These are phyloP conservation scores for Tylopilus sp. DNA, from an alignment of 1,284 basidiomycete genomes.

Conservation along the genomic window DNA sequence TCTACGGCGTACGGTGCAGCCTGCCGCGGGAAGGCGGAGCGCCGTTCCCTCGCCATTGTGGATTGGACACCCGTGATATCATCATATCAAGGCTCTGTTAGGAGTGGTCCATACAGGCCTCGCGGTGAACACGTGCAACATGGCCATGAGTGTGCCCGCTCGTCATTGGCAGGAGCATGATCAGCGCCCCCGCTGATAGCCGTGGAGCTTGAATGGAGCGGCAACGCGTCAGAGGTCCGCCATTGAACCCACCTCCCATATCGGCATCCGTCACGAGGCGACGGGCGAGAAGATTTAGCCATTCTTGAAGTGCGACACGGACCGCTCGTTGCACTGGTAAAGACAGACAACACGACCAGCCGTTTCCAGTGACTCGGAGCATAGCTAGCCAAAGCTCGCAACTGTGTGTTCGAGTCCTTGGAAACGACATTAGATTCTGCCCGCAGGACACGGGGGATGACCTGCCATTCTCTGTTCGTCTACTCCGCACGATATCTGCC, in stretches of 20 bases:
- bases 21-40: slow-evolving; percentile 23
- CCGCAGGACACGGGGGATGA: background rate
- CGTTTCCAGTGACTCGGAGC: background rate
- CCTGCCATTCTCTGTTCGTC: too few relatives aligned
- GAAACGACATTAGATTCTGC: too few relatives aligned
- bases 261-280: background rate
- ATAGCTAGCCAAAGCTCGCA: slow-evolving; percentile 4
- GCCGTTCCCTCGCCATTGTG: slow-evolving; percentile 13
- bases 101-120: slow-evolving; percentile 21
- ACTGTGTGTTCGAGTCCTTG: background rate
- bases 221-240: background rate
- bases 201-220: slow-evolving; percentile 10
- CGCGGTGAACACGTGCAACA: slow-evolving; percentile 25
- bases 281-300: too few relatives aligned
- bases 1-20: background rate
- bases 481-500: background rate
- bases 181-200: slow-evolving; percentile 15
- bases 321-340: slow-evolving; percentile 15
- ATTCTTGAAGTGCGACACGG: background rate
- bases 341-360: slow-evolving; percentile 20
- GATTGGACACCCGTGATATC: slow-evolving; percentile 1
- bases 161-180: background rate
- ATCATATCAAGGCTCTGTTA: slow-evolving; percentile 9
- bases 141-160: background rate
- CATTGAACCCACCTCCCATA: background rate